Conservation (phyloP, 805 yeast genomes). For the Crinitomyces ghanaensis region DNA sequence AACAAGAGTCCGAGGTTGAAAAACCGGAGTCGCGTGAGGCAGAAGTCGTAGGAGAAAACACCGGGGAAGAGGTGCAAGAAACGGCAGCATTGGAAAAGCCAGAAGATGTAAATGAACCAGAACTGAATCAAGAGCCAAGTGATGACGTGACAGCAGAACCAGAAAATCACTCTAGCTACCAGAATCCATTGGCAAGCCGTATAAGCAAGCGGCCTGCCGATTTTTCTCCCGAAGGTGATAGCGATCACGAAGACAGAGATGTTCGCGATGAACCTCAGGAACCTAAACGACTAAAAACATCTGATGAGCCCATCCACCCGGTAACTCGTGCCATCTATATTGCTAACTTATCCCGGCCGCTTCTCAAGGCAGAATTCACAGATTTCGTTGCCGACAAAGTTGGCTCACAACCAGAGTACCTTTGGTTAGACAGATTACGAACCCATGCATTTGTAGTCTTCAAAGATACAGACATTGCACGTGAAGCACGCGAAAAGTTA, state of each 20-base stretch:
- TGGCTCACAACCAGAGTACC: background rate
- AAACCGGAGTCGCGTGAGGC: background rate
- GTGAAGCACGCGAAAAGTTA: background rate
- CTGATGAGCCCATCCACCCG: background rate
- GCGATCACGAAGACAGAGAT: no score
- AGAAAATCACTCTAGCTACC: no score
- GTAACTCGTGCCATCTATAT: background rate
- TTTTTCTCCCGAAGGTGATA: no score
- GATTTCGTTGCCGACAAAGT: background rate
- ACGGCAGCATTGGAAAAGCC: no score
- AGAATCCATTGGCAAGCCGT: no score
- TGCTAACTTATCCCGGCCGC: background rate
- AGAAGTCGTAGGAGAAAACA: background rate
- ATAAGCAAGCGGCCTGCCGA: no score
- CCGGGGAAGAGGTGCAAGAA: background rate
- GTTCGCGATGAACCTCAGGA: no score
- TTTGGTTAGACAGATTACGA: conserved; percentile 1
- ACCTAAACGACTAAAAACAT: background rate
- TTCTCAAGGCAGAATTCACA: background rate
- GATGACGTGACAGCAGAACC: background rate
- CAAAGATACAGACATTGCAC: background rate
- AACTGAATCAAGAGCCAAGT: background rate
- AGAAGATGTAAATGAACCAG: background rate
- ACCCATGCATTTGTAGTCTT: background rate
- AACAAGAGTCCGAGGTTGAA: background rate